phyloP scores from a whole-genome alignment of 305 asterid genomes.

The Fraxinus baroniana region DNA sequence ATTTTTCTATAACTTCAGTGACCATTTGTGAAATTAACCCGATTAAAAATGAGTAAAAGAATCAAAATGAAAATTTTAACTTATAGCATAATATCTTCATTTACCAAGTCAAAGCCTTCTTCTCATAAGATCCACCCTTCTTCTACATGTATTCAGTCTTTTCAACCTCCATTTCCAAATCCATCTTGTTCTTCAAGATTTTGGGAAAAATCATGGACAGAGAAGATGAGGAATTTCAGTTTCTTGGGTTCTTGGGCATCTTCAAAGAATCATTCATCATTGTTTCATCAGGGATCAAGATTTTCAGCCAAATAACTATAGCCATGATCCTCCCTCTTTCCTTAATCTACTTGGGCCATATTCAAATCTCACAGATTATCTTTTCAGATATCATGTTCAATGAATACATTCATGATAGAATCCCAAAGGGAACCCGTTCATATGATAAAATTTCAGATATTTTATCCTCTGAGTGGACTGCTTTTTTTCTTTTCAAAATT shows the following conservation, averaged over 20 bases:
- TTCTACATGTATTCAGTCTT: not conserved
- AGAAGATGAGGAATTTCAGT: constrained; percentile 53
- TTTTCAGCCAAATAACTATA: constrained; percentile 38
- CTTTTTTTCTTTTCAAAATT: constrained; percentile 38
- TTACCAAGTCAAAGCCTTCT: no score
- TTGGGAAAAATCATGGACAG: constrained; percentile 35
- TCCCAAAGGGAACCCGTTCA: constrained; percentile 25
- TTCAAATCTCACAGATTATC: constrained; percentile 42
- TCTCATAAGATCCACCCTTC: not conserved
- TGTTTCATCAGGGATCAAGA: constrained; percentile 34
- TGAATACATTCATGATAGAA: constrained; percentile 27
- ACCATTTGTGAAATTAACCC: no score
- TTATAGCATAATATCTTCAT: no score
- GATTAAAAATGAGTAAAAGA: no score
- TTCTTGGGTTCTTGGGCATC: constrained; percentile 48
- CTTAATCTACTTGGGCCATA: constrained; percentile 55
- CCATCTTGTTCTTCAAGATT: constrained; percentile 4
- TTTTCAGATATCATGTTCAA: constrained; percentile 33
- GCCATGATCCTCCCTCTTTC: constrained; percentile 48
- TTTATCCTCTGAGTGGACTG: constrained; percentile 39
- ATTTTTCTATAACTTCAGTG: no score
- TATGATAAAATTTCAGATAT: constrained; percentile 27
- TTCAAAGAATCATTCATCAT: constrained; percentile 39
- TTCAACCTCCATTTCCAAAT: not conserved
- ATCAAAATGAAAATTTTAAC: no score